Evolutionary conservation across 768 basidiomycete genomes (phyloP).

Genomic region (Collybia sordida): DNA sequence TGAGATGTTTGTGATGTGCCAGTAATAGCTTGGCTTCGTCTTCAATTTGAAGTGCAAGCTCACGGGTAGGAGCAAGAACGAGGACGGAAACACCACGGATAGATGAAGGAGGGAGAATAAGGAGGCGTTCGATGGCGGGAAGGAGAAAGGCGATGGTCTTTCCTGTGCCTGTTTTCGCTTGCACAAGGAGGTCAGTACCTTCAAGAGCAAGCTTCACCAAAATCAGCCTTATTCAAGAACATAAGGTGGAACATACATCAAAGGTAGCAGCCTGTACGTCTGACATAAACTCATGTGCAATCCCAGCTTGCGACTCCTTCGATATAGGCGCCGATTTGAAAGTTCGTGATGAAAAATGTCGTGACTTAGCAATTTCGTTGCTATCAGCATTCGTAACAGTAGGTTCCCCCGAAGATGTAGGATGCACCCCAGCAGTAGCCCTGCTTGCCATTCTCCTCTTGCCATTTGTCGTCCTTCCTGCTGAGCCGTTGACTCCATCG

Average conservation of each 20-base stretch:
- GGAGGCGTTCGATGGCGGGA: slow-evolving; percentile 70
- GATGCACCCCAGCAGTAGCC: neutral
- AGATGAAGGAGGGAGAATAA: slow-evolving; percentile 20
- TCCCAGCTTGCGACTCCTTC: slow-evolving; percentile 35
- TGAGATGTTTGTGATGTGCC: slow-evolving; percentile 32
- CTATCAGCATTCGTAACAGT: neutral
- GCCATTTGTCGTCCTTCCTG: neutral
- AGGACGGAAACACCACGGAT: slow-evolving; percentile 50
- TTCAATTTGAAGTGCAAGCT: slow-evolving; percentile 70
- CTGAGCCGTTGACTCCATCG: neutral
- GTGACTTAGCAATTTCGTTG: neutral
- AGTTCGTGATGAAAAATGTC: slow-evolving; percentile 28
- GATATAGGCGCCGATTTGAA: slow-evolving; percentile 39
- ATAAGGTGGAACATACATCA: slow-evolving; percentile 23
- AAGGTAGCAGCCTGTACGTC: slow-evolving; percentile 53
- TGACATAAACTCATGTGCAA: slow-evolving; percentile 45
- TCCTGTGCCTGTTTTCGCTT: slow-evolving; percentile 64
- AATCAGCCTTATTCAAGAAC: neutral
- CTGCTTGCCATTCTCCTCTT: neutral
- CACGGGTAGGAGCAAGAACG: slow-evolving; percentile 72
- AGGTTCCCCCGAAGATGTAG: neutral
- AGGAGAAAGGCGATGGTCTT: slow-evolving; percentile 56
- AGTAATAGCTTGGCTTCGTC: slow-evolving; percentile 58
- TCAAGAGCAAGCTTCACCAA: slow-evolving; percentile 33
- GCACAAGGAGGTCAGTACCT: slow-evolving; percentile 46